Evolutionary conservation across 352 stramenopile genomes (phyloP).

Genomic region (Phytophthora boehmeriae): DNA sequence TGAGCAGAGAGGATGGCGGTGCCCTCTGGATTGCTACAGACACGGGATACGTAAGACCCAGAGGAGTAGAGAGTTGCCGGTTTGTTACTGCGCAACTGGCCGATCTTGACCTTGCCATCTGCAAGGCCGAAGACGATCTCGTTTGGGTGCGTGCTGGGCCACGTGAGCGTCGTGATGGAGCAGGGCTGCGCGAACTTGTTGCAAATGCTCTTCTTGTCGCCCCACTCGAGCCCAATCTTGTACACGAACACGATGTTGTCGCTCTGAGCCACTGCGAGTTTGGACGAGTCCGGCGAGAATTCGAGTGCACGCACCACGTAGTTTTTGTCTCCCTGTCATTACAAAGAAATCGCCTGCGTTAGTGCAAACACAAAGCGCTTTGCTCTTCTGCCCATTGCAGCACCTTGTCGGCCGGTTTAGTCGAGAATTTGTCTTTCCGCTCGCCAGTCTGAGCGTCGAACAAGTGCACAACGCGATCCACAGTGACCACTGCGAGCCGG

Average conservation of each 20-base stretch:
- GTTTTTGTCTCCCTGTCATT: slow-evolving; percentile 86
- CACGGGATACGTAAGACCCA: slow-evolving; percentile 79
- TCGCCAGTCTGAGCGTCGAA: slow-evolving; percentile 94
- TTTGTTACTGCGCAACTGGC: slow-evolving; percentile 94
- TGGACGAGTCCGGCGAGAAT: slow-evolving; percentile 94
- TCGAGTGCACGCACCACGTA: slow-evolving; percentile 92
- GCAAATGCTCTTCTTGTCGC: slow-evolving; percentile 96
- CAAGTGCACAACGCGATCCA: slow-evolving; percentile 93
- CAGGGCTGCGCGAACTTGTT: slow-evolving; percentile 93
- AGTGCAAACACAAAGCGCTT: not conserved
- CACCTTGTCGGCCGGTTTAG: slow-evolving; percentile 93
- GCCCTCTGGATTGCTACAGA: slow-evolving; percentile 90
- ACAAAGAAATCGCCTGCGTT: no score
- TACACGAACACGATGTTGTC: slow-evolving; percentile 98
- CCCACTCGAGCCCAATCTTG: slow-evolving; percentile 94
- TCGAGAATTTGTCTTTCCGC: slow-evolving; percentile 95
- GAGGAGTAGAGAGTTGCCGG: slow-evolving; percentile 88
- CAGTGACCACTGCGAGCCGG: slow-evolving; percentile 91
- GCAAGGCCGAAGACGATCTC: slow-evolving; percentile 95
- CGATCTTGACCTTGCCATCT: slow-evolving; percentile 94
- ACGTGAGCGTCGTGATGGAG: slow-evolving; percentile 90
- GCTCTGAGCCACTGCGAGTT: slow-evolving; percentile 94
- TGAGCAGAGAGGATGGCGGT: slow-evolving; percentile 91
- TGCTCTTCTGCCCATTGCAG: not conserved
- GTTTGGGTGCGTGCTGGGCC: slow-evolving; percentile 90